Evolutionary conservation across 495 filamentous ascomycete species (phyloP), one percentile per base, ranked within the genome.

Genomic region (Hypoxylon intermedium): DNA sequence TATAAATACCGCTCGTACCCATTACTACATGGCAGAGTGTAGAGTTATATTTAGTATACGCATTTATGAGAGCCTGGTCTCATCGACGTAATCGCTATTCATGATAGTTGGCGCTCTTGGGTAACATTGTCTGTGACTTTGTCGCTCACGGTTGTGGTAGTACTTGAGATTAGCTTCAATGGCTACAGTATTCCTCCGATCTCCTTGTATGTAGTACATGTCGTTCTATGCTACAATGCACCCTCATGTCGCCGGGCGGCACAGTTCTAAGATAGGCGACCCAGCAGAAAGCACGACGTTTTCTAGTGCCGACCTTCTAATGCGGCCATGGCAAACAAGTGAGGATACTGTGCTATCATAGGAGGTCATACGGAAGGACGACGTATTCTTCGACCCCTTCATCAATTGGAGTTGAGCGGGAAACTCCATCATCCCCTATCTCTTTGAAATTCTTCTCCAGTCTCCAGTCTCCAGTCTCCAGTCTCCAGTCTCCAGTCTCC

Each of bases 191-290:
- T 49, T 24, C 48, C 34, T 28, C 9, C 53, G 48, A 63, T 63
- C 53, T 58, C 13, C n/a, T n/a, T n/a, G n/a, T n/a, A n/a, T n/a
- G n/a, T n/a, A n/a, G n/a, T 53, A 30, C 34, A 57, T 38, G 37
- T 48, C 18, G 12, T 48, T 38, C 34, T 54, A 41, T 31, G 33
- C 30, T 51, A 33, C 38, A 13, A 53, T 40, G 38, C 42, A 53
- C 20, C 20, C 21, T 21, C 19, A 60, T 60, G 62, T 33, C 30
- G 28, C 51, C 21, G 28, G 21, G 56, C 52, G 62, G 62, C 62
- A 48, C 62, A 34, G 55, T 54, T 60, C 56, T 60, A 46, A 60
- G 52, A 23, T 57, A 57, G 62, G 62, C 54, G 60, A 65, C 55
- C 61, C 55, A 55, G 55, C 51, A 60, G 13, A 24, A 6, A 59